Base-by-base conservation (phyloP, 805 yeast genomes). In the Ogataea methanolica region DNA sequence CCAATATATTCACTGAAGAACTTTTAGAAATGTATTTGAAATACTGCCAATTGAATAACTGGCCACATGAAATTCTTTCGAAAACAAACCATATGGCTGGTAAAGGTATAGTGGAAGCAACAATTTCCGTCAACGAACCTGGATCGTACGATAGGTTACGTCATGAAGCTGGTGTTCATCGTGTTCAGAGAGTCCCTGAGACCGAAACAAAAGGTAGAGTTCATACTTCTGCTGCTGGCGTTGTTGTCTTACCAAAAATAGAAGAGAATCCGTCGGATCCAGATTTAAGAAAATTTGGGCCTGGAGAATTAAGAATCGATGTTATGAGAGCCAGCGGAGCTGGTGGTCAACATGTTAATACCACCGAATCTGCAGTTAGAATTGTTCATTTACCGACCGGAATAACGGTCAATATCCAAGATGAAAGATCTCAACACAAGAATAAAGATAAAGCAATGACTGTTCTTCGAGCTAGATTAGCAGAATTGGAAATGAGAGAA, bases 261-360 rank as follows among this genome's bases (percentile, higher is more conserved):
- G 80, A 79, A 5, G 80, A 79, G 22, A 71, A 68, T 9, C 79
- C 78, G 46, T 74, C 76, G 2, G 78, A 73, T 41, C 57, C 61
- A 2, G 45, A 51, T 19, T 41, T 49, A 15, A 70, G 92, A 38
- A 78, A 79, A 47, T 89, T 94, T 65, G 81, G 80, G 17, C 88
- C 91, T 0, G 96, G 87, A 2, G 99, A 94, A 58, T 82, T 94
- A 21, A 76, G 97, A 47, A 82, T 94, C 4, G 99, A 94, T 63
- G 90, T 94, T n/a, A 94, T 92, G 96, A 75, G 99, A 56, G 88
- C 98, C 0, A 82, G 96, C 47, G 99, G 99, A 3, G 85, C 94
- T 53, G 99, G 99, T 47, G 99, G 99, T 0, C 99, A 92, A 70
- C 98, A 92, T 62, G 99, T 92, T 35, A 92, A 92, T 62, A 92